Base-by-base conservation (phyloP, 768 basidiomycete genomes). In the Podaxis sp. region DNA sequence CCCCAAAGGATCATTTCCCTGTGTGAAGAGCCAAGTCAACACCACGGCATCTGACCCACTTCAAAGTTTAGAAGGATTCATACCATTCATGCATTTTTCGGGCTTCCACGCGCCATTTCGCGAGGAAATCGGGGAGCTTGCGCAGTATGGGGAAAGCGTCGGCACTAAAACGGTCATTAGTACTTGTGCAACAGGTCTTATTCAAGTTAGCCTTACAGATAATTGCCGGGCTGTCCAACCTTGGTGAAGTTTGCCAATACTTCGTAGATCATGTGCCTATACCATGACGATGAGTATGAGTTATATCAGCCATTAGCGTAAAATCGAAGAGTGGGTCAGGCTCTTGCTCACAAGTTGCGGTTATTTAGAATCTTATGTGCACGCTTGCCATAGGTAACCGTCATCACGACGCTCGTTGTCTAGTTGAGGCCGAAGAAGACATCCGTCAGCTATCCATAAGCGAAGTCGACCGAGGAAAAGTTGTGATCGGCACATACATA, bases 1-100 rank as follows among this genome's bases (percentile, higher is more conserved):
- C 70, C 70, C 70, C 70, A 71, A 24, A 71, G 66, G 47, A 67
- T 64, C 70, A 71, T 71, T 58, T 71, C 70, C 70, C 70, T 71
- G 41, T 38, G 50, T 37, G 49, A 36, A 46, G 27, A n/a, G 57
- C 12, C 37, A 47, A 33, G 17, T 33, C n/a, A 27, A 41, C 8
- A 52, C 2, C 15, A 11, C 33, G 24, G 36, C n/a, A 24, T 12
- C 4, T 19, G 12, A 13, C 19, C 29, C 11, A 46, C 50, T 41
- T 27, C n/a, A 27, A n/a, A 41, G 22, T 41, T 27, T 11, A 27
- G 37, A 41, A 27, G 61, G 24, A n/a, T 12, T 12, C 29, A 49
- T 57, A 71, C 71, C 71, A 71, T 59, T 65, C 63, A 46, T 72
- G 71, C 67, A 71, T 68, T 51, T 63, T 64, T n/a, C 64, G 60